Conservation (phyloP, 306 rosid genomes). For the Cucumis cinereus region DNA sequence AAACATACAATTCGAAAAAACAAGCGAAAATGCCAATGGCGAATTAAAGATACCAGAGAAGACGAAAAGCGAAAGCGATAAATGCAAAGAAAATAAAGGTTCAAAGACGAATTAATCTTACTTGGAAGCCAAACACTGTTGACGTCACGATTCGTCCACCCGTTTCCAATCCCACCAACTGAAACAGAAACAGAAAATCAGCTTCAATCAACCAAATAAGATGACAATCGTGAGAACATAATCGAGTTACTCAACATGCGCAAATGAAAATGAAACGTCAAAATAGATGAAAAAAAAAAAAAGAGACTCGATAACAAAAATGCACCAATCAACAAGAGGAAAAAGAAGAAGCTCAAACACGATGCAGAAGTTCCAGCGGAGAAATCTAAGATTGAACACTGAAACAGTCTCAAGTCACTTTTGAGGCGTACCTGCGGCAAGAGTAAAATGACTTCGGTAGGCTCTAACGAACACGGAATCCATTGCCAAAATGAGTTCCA, state of each 20-base stretch:
- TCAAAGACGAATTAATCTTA: constrained; percentile 5
- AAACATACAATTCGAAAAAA: neutral
- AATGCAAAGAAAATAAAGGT: neutral
- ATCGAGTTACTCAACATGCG: neutral
- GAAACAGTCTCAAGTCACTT: neutral
- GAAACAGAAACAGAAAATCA: constrained; percentile 3
- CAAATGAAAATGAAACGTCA: neutral
- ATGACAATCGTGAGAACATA: neutral
- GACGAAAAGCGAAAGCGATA: neutral
- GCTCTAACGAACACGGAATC: constrained; percentile 28
- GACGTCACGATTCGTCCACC: constrained; percentile 26
- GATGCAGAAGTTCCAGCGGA: neutral
- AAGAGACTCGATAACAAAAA: neutral
- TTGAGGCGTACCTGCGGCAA: constrained; percentile 12
- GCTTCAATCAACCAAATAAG: neutral
- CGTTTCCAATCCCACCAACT: constrained; percentile 22
- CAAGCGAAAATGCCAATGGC: neutral
- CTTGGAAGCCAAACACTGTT: constrained; percentile 22
- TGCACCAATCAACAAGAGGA: neutral
- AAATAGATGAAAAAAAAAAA: neutral
- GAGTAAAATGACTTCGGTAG: constrained; percentile 13
- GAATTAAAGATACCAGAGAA: neutral
- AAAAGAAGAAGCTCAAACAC: neutral
- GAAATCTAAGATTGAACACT: neutral
- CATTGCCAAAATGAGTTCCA: constrained; percentile 9